Evolutionary conservation across 2,329 filamentous ascomycete species (phyloP), one percentile per base, ranked within the genome.

Genomic region (Diaporthe sp.): DNA sequence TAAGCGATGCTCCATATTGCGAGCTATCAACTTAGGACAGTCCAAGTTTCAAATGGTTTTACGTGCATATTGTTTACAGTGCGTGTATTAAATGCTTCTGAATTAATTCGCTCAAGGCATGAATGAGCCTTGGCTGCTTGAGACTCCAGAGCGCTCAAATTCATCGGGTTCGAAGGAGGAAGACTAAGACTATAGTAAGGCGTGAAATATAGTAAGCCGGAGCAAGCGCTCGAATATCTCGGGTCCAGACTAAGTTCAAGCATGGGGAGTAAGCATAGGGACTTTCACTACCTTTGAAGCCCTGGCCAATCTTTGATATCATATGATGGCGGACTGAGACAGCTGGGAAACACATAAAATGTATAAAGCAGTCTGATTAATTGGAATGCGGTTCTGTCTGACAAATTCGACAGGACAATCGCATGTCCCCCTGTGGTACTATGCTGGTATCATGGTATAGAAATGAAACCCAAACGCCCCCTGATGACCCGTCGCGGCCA

Each of bases 361-460:
- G 19, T 30, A 30, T 45, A 52, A 52, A 38, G 22, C 64, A 67
- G 30, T 52, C 42, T 52, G 22, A 67, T 52, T 52, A 67, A 22
- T 15, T 22, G 64, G 64, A 38, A 13, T 47, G 17, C 9, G 17
- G 17, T 19, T 45, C 25, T 64, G 15, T 30, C n/a, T 15, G 38
- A 6, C 9, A 28, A 61, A 7, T 10, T 15, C 25, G 38, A 45
- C 40, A 64, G 8, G 22, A 50, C 30, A 66, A 19, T 25, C 1
- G 17, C 22, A 15, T 38, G 40, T 73, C 47, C 17, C 38, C 50
- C 47, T 28, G 19, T 68, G 38, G 38, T 38, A 55, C n/a, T 25
- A 33, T 71, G 35, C 47, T 74, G 72, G 72, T 74, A 74, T 74
- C 72, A 52, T 74, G 69, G 54, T 74, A 50, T 38, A 42, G n/a